Evolutionary conservation across 2,329 filamentous ascomycete genomes (phyloP).

Genomic region (Neonectria neomacrospora): DNA sequence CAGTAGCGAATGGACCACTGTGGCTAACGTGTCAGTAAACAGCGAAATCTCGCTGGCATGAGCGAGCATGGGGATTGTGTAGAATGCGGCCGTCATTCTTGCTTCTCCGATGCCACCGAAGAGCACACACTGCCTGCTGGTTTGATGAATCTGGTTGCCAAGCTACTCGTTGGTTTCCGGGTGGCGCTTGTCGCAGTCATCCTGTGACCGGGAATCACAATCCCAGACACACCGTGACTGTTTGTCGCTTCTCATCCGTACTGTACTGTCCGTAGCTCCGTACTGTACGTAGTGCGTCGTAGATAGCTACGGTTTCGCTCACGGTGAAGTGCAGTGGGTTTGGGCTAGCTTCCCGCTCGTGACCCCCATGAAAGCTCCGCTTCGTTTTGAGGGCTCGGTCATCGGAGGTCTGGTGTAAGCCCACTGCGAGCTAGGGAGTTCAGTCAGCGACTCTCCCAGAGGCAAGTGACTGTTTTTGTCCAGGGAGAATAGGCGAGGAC

Average conservation of each 20-base stretch:
- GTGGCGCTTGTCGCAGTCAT: slow-evolving; percentile 26
- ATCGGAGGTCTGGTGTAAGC: slow-evolving; percentile 5
- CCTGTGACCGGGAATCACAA: slow-evolving; percentile 33
- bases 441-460: not conserved
- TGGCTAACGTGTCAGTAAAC: slow-evolving; percentile 18
- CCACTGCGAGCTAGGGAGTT: not conserved
- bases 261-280: not conserved
- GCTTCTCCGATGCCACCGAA: not conserved
- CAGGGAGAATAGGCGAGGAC: not conserved
- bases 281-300: not conserved
- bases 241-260: slow-evolving; percentile 11
- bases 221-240: slow-evolving; percentile 18
- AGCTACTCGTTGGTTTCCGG: slow-evolving; percentile 15
- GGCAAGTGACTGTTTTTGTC: not conserved
- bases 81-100: slow-evolving; percentile 9
- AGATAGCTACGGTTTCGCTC: slow-evolving; percentile 2
- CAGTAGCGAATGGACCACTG: not conserved
- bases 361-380: slow-evolving; percentile 6
- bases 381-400: slow-evolving; percentile 2
- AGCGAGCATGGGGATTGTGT: slow-evolving; percentile 15
- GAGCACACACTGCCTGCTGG: slow-evolving; percentile 7
- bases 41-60: slow-evolving; percentile 8
- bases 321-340: slow-evolving; percentile 18
- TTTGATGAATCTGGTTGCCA: slow-evolving; percentile 26
- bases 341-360: slow-evolving; percentile 7